Evolutionary conservation across 345 rosid species (phyloP), one percentile per base, ranked within the genome.

Genomic region (Microthlaspi erraticum): DNA sequence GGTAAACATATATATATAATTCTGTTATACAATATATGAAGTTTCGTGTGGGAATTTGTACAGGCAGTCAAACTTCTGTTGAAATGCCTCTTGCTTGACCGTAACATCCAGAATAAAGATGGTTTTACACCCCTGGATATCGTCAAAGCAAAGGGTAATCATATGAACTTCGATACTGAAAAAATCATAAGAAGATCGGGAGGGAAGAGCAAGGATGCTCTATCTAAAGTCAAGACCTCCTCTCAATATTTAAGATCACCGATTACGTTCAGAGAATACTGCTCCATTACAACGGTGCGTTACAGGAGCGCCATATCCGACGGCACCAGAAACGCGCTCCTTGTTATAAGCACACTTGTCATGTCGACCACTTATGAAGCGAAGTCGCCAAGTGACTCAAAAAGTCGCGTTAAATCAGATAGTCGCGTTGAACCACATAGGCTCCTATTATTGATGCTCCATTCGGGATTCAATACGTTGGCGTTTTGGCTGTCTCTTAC

Each of bases 31-130:
- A 4, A 2, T 23, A 23, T 23, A 23, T 23, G 26, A 23, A 23
- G 26, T 23, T 23, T 23, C 26, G 26, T 23, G 3, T 32, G 34
- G 34, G 2, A 32, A 32, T 32, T 32, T 32, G 34, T 45, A 13
- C 10, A 76, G 78, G 68, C 60, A 69, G 45, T 69, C 14, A 64
- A 19, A 16, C 17, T 16, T 10, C 12, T 78, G 61, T 9, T 12
- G 18, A 43, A 57, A 34, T 44, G 34, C 42, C 9, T 9, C 7
- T 19, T 16, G 1, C 56, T 43, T 43, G 20, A 50, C 7, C 45
- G 49, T 38, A 60, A 77, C 33, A 68, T 9, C 13, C 17, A 10
- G 52, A 77, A 77, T 16, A 20, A 7, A 3, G 4, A 8, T 1
- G 58, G 67, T 52, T 32, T 38, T 8, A 58, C 63, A 38, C 12